Evolutionary conservation across 140 eudicot species (phyloP), one percentile per base, ranked within the genome.

Genomic region (Erigeron philadelphicus): DNA sequence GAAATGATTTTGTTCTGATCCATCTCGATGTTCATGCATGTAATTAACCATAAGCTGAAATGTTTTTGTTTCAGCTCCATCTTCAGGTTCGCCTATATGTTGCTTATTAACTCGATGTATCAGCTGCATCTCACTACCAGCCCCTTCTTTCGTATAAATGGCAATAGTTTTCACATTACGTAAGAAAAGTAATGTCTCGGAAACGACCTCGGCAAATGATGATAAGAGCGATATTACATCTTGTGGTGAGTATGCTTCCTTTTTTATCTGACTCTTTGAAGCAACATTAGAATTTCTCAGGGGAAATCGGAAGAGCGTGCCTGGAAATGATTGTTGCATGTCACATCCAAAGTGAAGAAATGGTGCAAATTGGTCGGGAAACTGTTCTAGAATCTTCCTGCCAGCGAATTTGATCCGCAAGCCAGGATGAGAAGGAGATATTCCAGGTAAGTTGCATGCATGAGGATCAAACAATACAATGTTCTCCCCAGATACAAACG

Each of bases 341-440:
- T 89, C 95, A 80, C 99, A 94, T 18, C 97, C 99, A 46, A 94
- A 94, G 74, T 94, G 95, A 71, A 94, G 81, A 74, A 89, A 94
- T 18, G 99, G 97, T 64, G 97, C 83, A 83, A 94, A 94, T 62
- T 94, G 99, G 73, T 94, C 99, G 6, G 99, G 99, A 78, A 94
- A 94, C 55, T 94, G 99, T 59, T 89, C 99, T 75, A 94, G 65
- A 70, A 94, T 81, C 66, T 74, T 87, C 75, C 86, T 85, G 25
- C 99, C 99, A 8, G 67, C 82, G 79, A 87, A 94, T 79, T 89
- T 89, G 50, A 94, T 94, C 66, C 99, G 78, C 62, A 94, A 80
- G n/a, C 99, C 99, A 54, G 99, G 99, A 82, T 94, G 99, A 63
- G 95, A 87, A 21, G 99, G 95, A 61, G 99, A 94, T 18, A 89